These are phyloP conservation scores for Nicotiana tabacum DNA, from an alignment of 257 asterid genomes.

Conservation along the genomic window DNA sequence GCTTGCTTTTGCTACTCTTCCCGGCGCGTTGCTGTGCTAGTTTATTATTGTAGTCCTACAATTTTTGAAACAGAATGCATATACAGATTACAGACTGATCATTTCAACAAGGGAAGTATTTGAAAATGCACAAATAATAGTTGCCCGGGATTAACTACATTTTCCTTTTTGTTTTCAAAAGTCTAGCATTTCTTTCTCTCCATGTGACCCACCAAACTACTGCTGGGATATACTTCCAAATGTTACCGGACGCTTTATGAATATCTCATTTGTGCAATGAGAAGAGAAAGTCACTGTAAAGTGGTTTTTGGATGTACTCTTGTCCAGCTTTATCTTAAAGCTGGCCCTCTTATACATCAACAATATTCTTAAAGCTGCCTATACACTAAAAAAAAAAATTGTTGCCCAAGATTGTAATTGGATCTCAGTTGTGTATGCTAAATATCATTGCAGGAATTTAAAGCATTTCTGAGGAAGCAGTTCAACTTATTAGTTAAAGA, in stretches of 20 bases:
- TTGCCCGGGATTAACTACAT: neutral
- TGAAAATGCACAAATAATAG: neutral
- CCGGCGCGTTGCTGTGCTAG: slow-evolving; percentile 96
- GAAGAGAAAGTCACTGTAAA: too few species aligned
- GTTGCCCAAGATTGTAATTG: neutral
- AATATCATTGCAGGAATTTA: neutral
- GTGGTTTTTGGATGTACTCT: too few species aligned
- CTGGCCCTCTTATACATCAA: too few species aligned
- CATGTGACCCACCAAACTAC: too few species aligned
- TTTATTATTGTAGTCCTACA: slow-evolving; percentile 82
- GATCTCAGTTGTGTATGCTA: neutral
- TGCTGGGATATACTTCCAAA: too few species aligned
- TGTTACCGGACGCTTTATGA: too few species aligned
- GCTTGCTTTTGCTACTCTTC: slow-evolving; percentile 99
- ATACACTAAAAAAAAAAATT: too few species aligned
- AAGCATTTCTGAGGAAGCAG: neutral
- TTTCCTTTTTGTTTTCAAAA: too few species aligned
- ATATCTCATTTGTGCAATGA: too few species aligned
- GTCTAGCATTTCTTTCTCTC: too few species aligned
- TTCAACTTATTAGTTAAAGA: neutral
- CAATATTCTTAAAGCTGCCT: too few species aligned
- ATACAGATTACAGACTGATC: neutral
- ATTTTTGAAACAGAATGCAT: neutral
- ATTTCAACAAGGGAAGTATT: neutral
- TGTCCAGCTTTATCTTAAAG: too few species aligned